Conservation (phyloP, 2,329 filamentous ascomycete species). For the Verticillium klebahnii region DNA sequence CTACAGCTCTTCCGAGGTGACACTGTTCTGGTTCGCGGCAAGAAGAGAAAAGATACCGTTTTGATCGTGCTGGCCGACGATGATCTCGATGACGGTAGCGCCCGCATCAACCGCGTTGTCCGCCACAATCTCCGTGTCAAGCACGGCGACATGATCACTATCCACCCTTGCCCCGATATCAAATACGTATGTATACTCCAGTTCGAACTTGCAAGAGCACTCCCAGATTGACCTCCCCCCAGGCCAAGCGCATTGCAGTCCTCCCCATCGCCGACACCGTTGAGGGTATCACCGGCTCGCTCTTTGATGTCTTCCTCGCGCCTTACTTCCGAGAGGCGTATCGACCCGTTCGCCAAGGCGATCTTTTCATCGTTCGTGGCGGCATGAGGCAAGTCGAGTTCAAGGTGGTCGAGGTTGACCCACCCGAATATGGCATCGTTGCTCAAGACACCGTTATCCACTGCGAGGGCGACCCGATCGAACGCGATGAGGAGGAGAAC, state of each 20-base stretch:
- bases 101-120: constrained; percentile 96
- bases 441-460: constrained; percentile 98
- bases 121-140: constrained; percentile 98
- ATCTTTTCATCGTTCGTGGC: constrained; percentile 94
- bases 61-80: constrained; percentile 97
- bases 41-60: constrained; percentile 99
- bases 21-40: constrained; percentile 96
- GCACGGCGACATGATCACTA: constrained; percentile 95
- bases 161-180: constrained; percentile 97
- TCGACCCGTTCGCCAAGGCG: constrained; percentile 92
- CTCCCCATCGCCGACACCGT: constrained; percentile 97
- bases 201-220: not conserved
- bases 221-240: constrained; percentile 7
- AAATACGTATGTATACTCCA: constrained; percentile 77
- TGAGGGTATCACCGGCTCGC: constrained; percentile 92
- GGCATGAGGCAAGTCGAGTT: constrained; percentile 99
- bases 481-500: constrained; percentile 98
- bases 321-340: constrained; percentile 99
- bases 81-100: constrained; percentile 94
- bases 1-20: constrained; percentile 98
- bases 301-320: constrained; percentile 98
- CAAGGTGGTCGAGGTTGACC: constrained; percentile 98
- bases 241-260: constrained; percentile 98
- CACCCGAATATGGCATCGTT: constrained; percentile 97
- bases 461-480: constrained; percentile 93